Evolutionary conservation across 2,329 filamentous ascomycete genomes (phyloP), one percentile per base, ranked within the genome.

Genomic region (Apiospora malaysiana): DNA sequence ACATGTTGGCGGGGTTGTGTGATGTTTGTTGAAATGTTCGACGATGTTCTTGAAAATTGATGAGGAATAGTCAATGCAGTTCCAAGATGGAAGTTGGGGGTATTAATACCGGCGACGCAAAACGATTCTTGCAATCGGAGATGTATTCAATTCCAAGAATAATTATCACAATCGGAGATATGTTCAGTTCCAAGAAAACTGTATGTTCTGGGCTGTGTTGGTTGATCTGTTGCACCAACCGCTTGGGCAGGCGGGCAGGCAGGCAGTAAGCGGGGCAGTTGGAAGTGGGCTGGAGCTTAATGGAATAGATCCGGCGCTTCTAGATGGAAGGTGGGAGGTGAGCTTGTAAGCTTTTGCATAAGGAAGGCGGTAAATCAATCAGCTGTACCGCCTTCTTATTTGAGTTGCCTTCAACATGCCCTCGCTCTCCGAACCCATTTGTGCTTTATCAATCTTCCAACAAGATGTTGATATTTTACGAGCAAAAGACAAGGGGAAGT

Each of bases 1-100:
- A 72, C 71, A 91, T 91, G 46, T 40, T 78, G 59, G 43, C 27
- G 67, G 47, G 66, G 66, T 51, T 43, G 63, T 25, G 6, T 27
- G 63, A 21, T 25, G 23, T 14, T 43, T 32, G 65, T 18, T 3
- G 16, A 32, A n/a, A 18, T 16, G n/a, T n/a, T n/a, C 2, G 51
- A 59, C 9, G 32, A 32, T 37, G n/a, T n/a, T n/a, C n/a, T n/a
- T n/a, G 8, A 40, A 32, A 21, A 27, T 4, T 16, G 25, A 9
- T 7, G 5, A 32, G 42, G 16, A 45, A 14, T 45, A 14, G 4
- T 45, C 12, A 16, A 18, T 45, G 4, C 42, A 16, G 16, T 45
- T 45, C 12, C 16, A 16, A 16, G 42, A 45, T 45, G 10, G 10
- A 32, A 56, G 6, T n/a, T 7, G 25, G 9, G 2, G 25, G 21